Percentiles rank a stretch among this genome's conserved stretches.
Evolutionary conservation across 2,329 filamentous ascomycete genomes (phyloP).

Genomic region (Cordyceps tenuipes): DNA sequence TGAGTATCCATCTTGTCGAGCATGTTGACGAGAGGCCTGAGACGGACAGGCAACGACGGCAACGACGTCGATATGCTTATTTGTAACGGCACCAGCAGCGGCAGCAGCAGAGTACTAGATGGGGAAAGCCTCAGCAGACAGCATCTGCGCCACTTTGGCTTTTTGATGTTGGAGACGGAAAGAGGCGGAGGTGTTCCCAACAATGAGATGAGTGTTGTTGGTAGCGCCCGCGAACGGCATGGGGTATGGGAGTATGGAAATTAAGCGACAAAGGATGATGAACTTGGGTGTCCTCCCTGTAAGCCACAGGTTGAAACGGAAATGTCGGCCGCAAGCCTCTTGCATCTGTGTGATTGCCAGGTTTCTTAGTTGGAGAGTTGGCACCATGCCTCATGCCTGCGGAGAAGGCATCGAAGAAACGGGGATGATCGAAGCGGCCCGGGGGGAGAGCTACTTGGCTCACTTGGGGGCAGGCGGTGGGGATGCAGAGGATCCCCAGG

Average conservation of each 20-base stretch:
- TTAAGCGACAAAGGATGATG: neutral
- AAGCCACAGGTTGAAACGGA: neutral
- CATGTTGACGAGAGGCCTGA: neutral
- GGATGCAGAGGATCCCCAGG: neutral
- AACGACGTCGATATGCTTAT: neutral
- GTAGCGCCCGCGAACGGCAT: neutral
- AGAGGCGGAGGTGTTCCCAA: neutral
- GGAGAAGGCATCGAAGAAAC: neutral
- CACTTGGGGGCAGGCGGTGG: neutral
- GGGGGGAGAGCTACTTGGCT: neutral
- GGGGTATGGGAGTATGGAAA: neutral
- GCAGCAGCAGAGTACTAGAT: neutral
- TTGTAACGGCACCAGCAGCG: neutral
- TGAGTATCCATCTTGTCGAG: conserved; percentile 15
- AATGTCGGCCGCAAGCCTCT: neutral
- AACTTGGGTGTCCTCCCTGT: neutral
- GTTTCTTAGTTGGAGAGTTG: neutral
- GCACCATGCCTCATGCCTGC: neutral
- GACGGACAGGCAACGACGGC: neutral
- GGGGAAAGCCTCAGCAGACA: neutral
- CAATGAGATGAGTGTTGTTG: neutral
- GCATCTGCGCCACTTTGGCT: neutral
- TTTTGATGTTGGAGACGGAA: neutral
- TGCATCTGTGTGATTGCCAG: neutral
- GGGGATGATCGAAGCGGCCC: neutral